Conservation (phyloP, 2,329 filamentous ascomycete species). For the Chlorencoelia australis region DNA sequence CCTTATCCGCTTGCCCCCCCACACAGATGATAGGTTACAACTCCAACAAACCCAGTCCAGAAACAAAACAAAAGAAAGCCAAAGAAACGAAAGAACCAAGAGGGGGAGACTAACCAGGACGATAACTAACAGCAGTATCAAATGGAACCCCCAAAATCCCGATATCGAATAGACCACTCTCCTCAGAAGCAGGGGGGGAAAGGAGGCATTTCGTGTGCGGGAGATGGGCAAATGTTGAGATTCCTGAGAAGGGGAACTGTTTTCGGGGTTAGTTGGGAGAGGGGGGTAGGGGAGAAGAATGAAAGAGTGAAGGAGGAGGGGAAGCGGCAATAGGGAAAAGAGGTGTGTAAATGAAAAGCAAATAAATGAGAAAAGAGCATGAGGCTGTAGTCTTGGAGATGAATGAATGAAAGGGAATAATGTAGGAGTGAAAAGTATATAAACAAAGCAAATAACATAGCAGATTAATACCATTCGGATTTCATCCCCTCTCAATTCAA, state of each 20-base stretch:
- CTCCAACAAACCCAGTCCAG: no score
- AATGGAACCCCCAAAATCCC: slow-evolving; percentile 65
- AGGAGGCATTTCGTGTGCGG: slow-evolving; percentile 59
- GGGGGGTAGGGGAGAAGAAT: neutral
- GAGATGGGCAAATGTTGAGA: slow-evolving; percentile 66
- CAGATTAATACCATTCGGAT: no score
- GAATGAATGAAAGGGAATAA: no score
- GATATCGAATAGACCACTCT: slow-evolving; percentile 51
- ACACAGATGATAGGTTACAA: no score
- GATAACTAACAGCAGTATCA: slow-evolving; percentile 62
- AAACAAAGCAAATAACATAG: no score
- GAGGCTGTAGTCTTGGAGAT: no score
- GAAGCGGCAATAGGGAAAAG: neutral
- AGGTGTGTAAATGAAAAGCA: no score
- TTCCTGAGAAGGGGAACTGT: slow-evolving; percentile 59
- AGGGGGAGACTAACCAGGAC: slow-evolving; percentile 41
- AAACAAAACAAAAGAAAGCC: neutral
- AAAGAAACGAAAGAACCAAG: no score
- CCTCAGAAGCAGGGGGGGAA: slow-evolving; percentile 46
- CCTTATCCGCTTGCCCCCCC: no score
- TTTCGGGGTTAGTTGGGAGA: neutral
- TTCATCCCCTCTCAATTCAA: no score
- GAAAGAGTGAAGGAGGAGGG: neutral
- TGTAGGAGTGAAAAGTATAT: no score
- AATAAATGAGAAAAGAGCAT: no score